phyloP scores from a whole-genome alignment of 1,284 basidiomycete species.

The Trametes polyzona region DNA sequence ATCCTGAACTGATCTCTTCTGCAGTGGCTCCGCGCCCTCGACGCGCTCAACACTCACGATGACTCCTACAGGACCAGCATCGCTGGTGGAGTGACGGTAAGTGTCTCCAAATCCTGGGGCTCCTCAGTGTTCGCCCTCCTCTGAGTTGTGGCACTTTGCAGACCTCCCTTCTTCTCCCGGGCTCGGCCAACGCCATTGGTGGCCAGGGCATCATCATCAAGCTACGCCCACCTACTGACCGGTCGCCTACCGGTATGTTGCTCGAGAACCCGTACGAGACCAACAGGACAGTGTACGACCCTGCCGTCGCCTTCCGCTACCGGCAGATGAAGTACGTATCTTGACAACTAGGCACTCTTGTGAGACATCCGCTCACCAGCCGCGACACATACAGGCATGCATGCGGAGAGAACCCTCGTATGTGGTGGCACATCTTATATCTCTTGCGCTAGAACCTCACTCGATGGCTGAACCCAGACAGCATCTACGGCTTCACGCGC shows the following conservation, averaged over 20 bases:
- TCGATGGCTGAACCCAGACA: neutral
- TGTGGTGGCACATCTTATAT: neutral
- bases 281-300: slow-evolving; percentile 36
- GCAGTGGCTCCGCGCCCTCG: slow-evolving; percentile 49
- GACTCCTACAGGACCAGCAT: slow-evolving; percentile 39
- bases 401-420: slow-evolving; percentile 41
- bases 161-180: slow-evolving; percentile 49
- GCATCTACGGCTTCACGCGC: slow-evolving; percentile 47
- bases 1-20: neutral
- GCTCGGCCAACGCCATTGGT: slow-evolving; percentile 50
- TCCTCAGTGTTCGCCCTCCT: neutral
- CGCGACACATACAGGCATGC: slow-evolving; percentile 24
- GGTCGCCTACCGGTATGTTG: slow-evolving; percentile 47
- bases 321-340: slow-evolving; percentile 48
- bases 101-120: neutral
- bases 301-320: slow-evolving; percentile 42
- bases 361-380: too few species aligned
- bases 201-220: slow-evolving; percentile 52
- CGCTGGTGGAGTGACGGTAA: slow-evolving; percentile 48
- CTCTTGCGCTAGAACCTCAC: neutral
- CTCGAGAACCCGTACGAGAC: slow-evolving; percentile 50
- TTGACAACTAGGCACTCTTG: neutral
- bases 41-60: slow-evolving; percentile 47
- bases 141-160: neutral
- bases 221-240: slow-evolving; percentile 45